Evolutionary conservation across 768 basidiomycete species (phyloP), one percentile per base, ranked within the genome.

Genomic region (Lactifluus volemus): DNA sequence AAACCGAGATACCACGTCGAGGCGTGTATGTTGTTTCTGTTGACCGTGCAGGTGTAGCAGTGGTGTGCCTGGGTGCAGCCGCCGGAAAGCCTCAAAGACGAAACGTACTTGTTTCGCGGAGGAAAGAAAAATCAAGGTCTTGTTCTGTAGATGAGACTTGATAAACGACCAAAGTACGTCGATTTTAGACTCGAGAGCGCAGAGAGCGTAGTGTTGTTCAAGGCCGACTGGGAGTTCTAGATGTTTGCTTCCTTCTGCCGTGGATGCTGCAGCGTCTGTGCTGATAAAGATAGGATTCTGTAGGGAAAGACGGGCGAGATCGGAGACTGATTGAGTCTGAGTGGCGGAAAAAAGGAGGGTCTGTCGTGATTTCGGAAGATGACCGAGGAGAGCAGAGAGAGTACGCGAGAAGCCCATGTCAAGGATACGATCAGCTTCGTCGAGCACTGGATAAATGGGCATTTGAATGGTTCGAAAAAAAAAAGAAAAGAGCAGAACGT

Each of bases 51-150:
- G 75, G 70, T 95, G 89, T 21, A 99, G 80, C n/a, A 99, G 79
- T 4, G 96, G 85, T 5, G 93, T 78, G 67, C 96, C 96, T 0
- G 96, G 96, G 64, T 96, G 96, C 79, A 99, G 84, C 72, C 88
- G 88, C 76, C 92, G 88, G 74, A 99, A 98, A 15, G 89, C 91
- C 75, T 97, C 95, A 69, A 89, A 98, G 7, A 89, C 87, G 73
- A 98, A 98, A 19, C 95, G 92, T 53, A 98, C 94, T 75, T 99
- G 97, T 73, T 98, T 98, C 72, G 93, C 89, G 63, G 86, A 88
- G 25, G 94, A 97, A 67, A 98, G 77, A 74, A 99, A 98, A 3
- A 98, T 93, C 41, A 99, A 85, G 6, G 83, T 83, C 74, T 99
- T 99, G 68, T 80, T 82, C 71, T 91, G 89, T 10, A 98, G 79